Base-by-base conservation (phyloP, 371 early-diverging fungal genomes). In the Synchytrium microbalum region DNA sequence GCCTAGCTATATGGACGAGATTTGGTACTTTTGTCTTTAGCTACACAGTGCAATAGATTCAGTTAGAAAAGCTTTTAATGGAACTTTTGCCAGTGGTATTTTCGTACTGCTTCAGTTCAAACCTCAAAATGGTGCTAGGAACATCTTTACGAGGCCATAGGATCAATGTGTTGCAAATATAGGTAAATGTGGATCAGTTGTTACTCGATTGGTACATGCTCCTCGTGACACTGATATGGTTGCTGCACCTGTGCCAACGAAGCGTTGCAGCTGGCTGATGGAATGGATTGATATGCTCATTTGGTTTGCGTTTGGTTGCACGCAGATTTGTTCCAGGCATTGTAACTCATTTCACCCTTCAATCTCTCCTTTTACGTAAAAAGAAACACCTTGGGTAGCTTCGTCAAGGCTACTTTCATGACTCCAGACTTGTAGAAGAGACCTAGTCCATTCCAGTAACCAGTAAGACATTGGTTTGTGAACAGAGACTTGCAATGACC, bases 181-280 rank as follows among this genome's bases (percentile, higher is more conserved):
- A 69, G 99, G 99, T 75, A 98, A 98, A 88, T 98, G 96, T 84
- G 99, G 99, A 76, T 95, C 96, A 75, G 91, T 92, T 66, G 77
- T 89, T 68, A 86, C 92, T 77, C 92, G 95, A 78, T 80, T 98
- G 54, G 92, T 96, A 69, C 97, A 97, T 62, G 98, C 97, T 72
- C 97, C 98, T 74, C 93, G 96, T 76, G 99, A 99, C 90, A 95
- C 99, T 77, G 98, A 98, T 75, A 89, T 99, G 69, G 93, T 96
- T 69, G 97, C 97, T 72, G 93, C 95, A 70, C 93, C 95, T 57
- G 89, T 92, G 70, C 92, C 94, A 81, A 97, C 96, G 92, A 95
- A 91, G 86, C 90, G 64, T 88, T 98, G 73, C 86, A 93, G 82
- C 86, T 98, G 66, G 99, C 99, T 73, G 99, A 99, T 87, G 90